Conservation (phyloP, 805 yeast genomes). For the Wickerhamiella allomyrinae region DNA sequence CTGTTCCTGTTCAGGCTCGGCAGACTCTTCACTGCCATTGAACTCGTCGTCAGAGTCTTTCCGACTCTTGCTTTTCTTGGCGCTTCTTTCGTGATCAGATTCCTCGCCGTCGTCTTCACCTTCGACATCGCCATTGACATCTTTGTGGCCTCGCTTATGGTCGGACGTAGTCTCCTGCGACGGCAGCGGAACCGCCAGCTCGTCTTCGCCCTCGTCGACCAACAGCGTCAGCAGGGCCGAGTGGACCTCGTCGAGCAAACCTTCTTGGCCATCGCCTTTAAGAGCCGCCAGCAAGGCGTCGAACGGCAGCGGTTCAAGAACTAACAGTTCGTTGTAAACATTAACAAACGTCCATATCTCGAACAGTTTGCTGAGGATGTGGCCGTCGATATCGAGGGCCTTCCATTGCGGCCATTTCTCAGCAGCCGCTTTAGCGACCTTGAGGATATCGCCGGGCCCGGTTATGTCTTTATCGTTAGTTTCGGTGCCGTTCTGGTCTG, state of each 20-base stretch:
- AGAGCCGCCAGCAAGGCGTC: constrained; percentile 59
- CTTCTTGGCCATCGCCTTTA: constrained; percentile 33
- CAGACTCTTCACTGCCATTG: not conserved
- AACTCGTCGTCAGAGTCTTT: not conserved
- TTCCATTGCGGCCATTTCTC: constrained; percentile 15
- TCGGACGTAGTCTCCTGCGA: constrained; percentile 20
- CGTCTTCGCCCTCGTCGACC: constrained; percentile 32
- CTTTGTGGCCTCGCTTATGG: constrained; percentile 19
- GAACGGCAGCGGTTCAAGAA: constrained; percentile 61
- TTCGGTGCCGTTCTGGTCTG: too few species aligned
- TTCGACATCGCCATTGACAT: constrained; percentile 12
- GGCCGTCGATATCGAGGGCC: constrained; percentile 7
- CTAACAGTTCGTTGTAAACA: constrained; percentile 47
- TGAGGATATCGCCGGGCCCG: not conserved
- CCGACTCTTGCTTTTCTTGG: constrained; percentile 12
- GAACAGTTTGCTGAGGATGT: constrained; percentile 23
- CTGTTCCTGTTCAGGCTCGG: constrained; percentile 10
- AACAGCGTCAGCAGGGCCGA: constrained; percentile 47
- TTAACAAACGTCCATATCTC: constrained; percentile 68
- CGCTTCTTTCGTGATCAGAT: constrained; percentile 20
- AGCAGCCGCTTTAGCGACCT: not conserved
- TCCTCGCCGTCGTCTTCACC: constrained; percentile 22
- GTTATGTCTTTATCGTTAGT: too few species aligned
- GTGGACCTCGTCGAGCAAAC: constrained; percentile 49
- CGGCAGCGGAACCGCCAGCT: constrained; percentile 24